phyloP scores from a whole-genome alignment of 768 basidiomycete species.

The Kondoa malvinella region DNA sequence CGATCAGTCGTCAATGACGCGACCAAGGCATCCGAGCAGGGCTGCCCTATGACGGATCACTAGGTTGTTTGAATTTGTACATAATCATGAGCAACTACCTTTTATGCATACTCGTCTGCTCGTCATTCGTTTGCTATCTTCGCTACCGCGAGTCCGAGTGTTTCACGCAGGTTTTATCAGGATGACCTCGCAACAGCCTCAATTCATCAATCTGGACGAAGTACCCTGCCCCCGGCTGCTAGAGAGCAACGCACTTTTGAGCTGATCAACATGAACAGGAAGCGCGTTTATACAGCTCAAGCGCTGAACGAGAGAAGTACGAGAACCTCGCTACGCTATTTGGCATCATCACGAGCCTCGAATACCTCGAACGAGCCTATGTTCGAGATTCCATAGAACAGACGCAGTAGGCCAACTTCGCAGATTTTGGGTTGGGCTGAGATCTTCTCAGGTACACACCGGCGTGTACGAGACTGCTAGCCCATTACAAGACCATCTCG shows the following conservation, averaged over 20 bases:
- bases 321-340: slow-evolving; percentile 78
- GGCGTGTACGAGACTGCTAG: slow-evolving; percentile 79
- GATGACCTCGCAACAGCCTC: too few relatives aligned
- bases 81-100: too few relatives aligned
- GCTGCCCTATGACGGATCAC: not conserved
- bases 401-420: slow-evolving; percentile 45
- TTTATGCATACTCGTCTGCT: too few relatives aligned
- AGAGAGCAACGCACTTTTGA: not conserved
- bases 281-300: slow-evolving; percentile 67
- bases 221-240: not conserved
- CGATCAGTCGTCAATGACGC: slow-evolving; percentile 7
- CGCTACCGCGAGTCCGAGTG: too few relatives aligned
- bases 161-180: too few relatives aligned
- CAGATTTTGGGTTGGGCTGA: not conserved
- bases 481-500: slow-evolving; percentile 93
- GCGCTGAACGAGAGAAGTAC: slow-evolving; percentile 73
- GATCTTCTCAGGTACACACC: slow-evolving; percentile 67
- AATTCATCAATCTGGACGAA: slow-evolving; percentile 17
- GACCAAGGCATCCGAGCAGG: not conserved
- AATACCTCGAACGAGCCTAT: slow-evolving; percentile 90
- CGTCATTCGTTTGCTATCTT: too few relatives aligned
- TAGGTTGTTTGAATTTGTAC: too few relatives aligned
- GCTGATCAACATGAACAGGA: slow-evolving; percentile 42
- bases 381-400: slow-evolving; percentile 81
- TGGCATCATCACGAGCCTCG: slow-evolving; percentile 73